These are phyloP conservation scores for Eucalyptus guilfoylei DNA, from an alignment of 345 rosid species.

Conservation along the genomic window DNA sequence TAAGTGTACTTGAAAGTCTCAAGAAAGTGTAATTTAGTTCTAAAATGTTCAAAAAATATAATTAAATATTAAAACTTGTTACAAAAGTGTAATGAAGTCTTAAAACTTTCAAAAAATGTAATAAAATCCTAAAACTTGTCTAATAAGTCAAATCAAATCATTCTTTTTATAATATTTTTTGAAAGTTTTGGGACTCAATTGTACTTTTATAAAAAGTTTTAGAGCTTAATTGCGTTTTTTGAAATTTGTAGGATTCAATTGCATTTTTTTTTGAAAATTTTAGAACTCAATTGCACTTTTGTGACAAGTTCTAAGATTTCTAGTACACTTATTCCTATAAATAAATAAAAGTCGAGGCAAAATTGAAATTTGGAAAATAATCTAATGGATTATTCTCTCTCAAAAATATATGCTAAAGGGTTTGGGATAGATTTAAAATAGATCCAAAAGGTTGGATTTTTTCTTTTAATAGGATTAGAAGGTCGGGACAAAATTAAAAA, in stretches of 20 bases:
- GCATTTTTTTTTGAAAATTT: too few species aligned
- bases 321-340: too few species aligned
- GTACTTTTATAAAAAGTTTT: rapidly evolving
- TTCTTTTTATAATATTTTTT: too few species aligned
- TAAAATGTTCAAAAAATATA: rapidly evolving
- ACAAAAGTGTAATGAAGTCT: rapidly evolving
- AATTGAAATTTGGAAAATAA: not conserved
- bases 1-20: too few species aligned
- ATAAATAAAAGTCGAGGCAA: rapidly evolving
- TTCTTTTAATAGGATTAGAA: not conserved
- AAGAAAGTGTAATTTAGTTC: rapidly evolving
- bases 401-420: not conserved
- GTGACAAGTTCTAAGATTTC: rapidly evolving
- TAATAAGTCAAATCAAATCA: too few species aligned
- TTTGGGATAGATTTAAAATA: not conserved
- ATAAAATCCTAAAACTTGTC: rapidly evolving
- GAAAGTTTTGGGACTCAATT: rapidly evolving
- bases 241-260: rapidly evolving
- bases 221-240: rapidly evolving
- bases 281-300: rapidly evolving
- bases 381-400: not conserved
- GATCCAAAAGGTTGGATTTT: not conserved
- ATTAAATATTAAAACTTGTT: too few species aligned
- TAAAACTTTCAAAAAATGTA: rapidly evolving
- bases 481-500: not conserved